A percentile compares a stretch with the other conserved stretches of the same genome.
phyloP scores from a whole-genome alignment of 305 asterid species.

The Fraxinus velutina region DNA sequence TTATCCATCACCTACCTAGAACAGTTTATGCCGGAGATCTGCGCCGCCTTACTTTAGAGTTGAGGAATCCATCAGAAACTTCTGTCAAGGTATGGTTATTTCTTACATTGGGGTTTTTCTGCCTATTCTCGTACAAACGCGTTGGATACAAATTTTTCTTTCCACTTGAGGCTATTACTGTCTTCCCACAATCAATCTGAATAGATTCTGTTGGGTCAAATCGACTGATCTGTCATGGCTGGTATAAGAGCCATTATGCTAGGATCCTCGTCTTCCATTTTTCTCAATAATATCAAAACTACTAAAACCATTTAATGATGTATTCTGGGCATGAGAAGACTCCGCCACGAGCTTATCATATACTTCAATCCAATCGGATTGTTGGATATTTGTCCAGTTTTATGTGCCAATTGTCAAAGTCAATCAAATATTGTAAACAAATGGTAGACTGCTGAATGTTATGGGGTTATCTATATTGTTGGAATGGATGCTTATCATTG shows the following conservation, averaged over 20 bases:
- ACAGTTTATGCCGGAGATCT: conserved; percentile 81
- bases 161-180: background rate
- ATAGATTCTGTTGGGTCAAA: background rate
- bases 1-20: conserved; percentile 57
- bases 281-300: background rate
- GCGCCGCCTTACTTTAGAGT: conserved; percentile 70
- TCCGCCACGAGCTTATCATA: background rate
- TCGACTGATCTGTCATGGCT: background rate
- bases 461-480: background rate
- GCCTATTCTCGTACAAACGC: conserved; percentile 7
- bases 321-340: background rate
- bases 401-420: background rate
- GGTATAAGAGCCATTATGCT: background rate
- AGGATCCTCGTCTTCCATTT: background rate
- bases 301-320: background rate
- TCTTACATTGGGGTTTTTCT: background rate
- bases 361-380: background rate
- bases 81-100: conserved; percentile 65
- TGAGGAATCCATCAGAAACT: conserved; percentile 72
- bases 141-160: conserved; percentile 6
- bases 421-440: background rate
- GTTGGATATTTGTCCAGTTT: background rate
- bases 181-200: background rate
- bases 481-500: background rate
- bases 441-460: background rate